Conservation (phyloP, 1,284 basidiomycete genomes). For the Trichosporon sp. region DNA sequence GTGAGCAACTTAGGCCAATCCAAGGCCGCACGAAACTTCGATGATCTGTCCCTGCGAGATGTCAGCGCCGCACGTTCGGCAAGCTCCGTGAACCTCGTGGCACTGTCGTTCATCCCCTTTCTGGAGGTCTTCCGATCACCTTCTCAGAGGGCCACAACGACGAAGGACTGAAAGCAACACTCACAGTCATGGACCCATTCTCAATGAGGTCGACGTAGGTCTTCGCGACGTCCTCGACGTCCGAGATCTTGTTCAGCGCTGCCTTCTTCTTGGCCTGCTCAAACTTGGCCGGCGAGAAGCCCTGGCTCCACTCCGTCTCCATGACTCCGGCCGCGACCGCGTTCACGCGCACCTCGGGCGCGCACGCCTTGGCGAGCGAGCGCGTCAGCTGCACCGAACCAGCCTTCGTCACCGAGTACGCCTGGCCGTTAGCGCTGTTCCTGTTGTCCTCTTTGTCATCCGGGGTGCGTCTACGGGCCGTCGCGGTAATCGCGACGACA, state of each 20-base stretch:
- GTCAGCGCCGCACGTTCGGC: neutral
- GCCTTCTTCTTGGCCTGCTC: constrained; percentile 22
- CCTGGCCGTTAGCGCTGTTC: neutral
- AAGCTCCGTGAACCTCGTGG: neutral
- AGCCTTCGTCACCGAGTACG: constrained; percentile 37
- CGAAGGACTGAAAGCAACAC: neutral
- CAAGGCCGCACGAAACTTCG: constrained; percentile 25
- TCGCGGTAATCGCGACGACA: too few relatives aligned
- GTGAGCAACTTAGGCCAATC: neutral
- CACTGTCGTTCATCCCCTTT: neutral
- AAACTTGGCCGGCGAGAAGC: constrained; percentile 32
- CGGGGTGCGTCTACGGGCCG: too few relatives aligned
- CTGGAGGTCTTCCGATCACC: too few relatives aligned
- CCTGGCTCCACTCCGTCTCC: constrained; percentile 38
- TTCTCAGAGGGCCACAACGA: too few relatives aligned
- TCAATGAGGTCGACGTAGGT: constrained; percentile 29
- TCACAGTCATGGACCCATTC: constrained; percentile 30
- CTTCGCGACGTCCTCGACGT: constrained; percentile 32
- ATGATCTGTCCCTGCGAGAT: constrained; percentile 25
- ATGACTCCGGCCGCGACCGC: constrained; percentile 37
- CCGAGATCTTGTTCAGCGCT: constrained; percentile 29
- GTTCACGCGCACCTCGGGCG: constrained; percentile 37
- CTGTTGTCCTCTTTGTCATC: too few relatives aligned
- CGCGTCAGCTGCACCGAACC: constrained; percentile 35
- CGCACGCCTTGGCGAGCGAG: constrained; percentile 35